phyloP scores from a whole-genome alignment of 768 basidiomycete genomes.

The Coprinellus micaceus region DNA sequence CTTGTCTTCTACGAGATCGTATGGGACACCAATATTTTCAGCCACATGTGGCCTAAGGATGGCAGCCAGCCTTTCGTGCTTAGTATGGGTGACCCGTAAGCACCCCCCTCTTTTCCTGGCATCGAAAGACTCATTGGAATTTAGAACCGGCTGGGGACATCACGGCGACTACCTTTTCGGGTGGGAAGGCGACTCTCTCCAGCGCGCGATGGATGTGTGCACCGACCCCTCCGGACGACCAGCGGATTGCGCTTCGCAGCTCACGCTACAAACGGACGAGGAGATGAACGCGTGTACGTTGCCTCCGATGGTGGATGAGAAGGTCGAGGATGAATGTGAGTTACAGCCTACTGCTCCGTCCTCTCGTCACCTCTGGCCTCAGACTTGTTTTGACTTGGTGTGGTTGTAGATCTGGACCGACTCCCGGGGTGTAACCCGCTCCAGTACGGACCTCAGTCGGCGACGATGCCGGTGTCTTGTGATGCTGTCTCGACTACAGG shows the following conservation, averaged over 20 bases:
- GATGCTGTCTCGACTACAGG: not conserved
- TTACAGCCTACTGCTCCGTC: too few species aligned
- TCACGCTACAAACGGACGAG: constrained; percentile 1
- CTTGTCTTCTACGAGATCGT: constrained; percentile 6
- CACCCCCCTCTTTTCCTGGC: not conserved
- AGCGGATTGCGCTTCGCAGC: not conserved
- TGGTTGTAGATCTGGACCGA: not conserved
- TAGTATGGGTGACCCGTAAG: constrained; percentile 9
- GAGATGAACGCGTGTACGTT: constrained; percentile 5
- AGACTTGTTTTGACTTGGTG: not conserved
- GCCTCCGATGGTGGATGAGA: not conserved
- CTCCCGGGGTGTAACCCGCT: constrained; percentile 10
- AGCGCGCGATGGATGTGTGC: constrained; percentile 6
- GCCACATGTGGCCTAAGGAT: constrained; percentile 7
- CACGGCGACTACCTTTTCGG: constrained; percentile 11
- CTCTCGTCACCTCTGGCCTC: not conserved
- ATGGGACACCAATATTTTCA: constrained; percentile 4
- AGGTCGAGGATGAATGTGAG: constrained; percentile 6
- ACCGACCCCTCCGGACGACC: not conserved
- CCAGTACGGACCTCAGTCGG: constrained; percentile 1
- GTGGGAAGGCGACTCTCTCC: constrained; percentile 11
- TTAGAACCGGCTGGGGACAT: constrained; percentile 7
- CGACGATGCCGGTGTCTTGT: not conserved
- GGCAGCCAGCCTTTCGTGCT: constrained; percentile 9
- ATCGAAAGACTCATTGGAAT: not conserved